phyloP scores from a whole-genome alignment of 2,329 filamentous ascomycete species.

The Alternaria triticina region DNA sequence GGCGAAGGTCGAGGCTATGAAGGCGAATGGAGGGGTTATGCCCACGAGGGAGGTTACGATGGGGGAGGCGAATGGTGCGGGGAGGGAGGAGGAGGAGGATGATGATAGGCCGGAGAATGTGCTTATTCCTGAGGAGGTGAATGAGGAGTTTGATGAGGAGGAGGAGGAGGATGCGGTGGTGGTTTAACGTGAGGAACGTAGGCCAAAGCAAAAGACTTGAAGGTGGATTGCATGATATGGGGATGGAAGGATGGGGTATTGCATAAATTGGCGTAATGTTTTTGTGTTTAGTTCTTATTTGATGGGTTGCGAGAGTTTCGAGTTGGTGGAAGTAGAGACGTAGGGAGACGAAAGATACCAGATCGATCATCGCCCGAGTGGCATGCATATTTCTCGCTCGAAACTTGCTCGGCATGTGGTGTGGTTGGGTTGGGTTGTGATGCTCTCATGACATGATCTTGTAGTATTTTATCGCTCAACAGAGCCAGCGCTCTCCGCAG shows the following conservation, averaged over 20 bases:
- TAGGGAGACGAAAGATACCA: neutral
- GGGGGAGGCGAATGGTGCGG: constrained; percentile 38
- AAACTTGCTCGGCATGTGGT: neutral
- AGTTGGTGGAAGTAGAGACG: neutral
- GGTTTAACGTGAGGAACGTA: neutral
- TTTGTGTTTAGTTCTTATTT: neutral
- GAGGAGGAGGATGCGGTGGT: constrained; percentile 5
- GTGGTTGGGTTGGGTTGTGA: rapidly evolving
- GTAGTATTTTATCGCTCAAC: no score
- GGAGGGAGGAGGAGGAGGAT: constrained; percentile 25
- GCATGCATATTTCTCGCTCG: neutral
- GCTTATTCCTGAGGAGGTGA: constrained; percentile 22
- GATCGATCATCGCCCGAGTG: neutral
- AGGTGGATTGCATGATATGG: neutral
- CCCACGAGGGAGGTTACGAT: constrained; percentile 47
- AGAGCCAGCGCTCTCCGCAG: neutral
- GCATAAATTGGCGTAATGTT: neutral
- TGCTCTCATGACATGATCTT: neutral
- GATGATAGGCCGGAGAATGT: constrained; percentile 41
- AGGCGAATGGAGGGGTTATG: constrained; percentile 47
- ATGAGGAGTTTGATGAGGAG: constrained; percentile 2
- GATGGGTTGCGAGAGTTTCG: neutral
- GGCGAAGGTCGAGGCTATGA: constrained; percentile 67
- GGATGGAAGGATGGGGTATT: neutral
- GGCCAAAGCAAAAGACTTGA: no score